Conservation (phyloP, 1,139 yeast genomes). For the Torulaspora globosa region DNA sequence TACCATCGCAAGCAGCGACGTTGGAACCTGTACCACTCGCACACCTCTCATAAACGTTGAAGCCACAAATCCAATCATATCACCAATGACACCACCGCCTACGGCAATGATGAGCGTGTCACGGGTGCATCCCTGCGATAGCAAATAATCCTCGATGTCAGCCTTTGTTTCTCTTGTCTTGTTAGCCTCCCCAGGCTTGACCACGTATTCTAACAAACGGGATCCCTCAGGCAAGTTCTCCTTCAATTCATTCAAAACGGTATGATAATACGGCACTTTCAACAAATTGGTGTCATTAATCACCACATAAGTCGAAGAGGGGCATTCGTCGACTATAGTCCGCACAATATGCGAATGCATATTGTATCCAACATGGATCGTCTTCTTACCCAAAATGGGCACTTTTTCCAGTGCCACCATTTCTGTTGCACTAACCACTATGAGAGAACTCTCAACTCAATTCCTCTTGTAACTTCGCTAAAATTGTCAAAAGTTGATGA, state of each 20-base stretch:
- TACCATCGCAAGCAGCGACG: slow-evolving; percentile 92
- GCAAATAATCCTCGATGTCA: slow-evolving; percentile 83
- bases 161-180: slow-evolving; percentile 89
- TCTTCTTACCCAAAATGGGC: slow-evolving; percentile 72
- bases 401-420: slow-evolving; percentile 44
- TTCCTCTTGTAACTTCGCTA: background rate
- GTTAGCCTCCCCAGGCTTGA: slow-evolving; percentile 91
- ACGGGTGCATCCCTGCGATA: slow-evolving; percentile 86
- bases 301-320: slow-evolving; percentile 87
- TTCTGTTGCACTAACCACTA: background rate
- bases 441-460: background rate
- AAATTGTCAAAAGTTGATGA: background rate
- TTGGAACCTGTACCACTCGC: slow-evolving; percentile 88
- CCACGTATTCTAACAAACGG: slow-evolving; percentile 66
- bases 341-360: slow-evolving; percentile 71
- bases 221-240: slow-evolving; percentile 44
- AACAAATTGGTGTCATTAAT: slow-evolving; percentile 83
- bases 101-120: slow-evolving; percentile 93
- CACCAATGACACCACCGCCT: slow-evolving; percentile 99
- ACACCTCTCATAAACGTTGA: slow-evolving; percentile 99
- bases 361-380: slow-evolving; percentile 87
- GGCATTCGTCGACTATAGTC: slow-evolving; percentile 57
- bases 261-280: slow-evolving; percentile 55
- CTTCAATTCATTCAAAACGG: slow-evolving; percentile 40
- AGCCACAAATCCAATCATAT: slow-evolving; percentile 98